Conservation (phyloP, 257 asterid species). For the Penstemon barbatus region DNA sequence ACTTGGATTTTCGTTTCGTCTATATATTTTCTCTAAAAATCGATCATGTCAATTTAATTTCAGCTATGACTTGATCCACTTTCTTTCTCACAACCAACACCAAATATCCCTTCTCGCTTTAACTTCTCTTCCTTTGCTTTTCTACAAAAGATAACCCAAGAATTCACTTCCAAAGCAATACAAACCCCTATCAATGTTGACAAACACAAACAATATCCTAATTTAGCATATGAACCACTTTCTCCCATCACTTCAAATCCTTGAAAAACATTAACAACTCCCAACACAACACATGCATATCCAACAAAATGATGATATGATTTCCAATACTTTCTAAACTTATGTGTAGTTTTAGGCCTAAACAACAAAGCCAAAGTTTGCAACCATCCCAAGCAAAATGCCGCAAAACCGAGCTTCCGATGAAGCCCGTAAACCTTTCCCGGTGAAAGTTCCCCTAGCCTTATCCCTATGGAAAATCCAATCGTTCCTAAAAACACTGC, state of each 20-base stretch:
- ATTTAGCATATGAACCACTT: constrained; percentile 43
- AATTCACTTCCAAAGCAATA: constrained; percentile 82
- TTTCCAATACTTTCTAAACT: constrained; percentile 84
- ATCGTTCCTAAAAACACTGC: constrained; percentile 65
- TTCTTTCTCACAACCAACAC: constrained; percentile 48
- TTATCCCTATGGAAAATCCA: constrained; percentile 73
- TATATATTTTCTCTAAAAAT: not conserved
- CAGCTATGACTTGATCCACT: constrained; percentile 52
- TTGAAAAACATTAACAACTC: constrained; percentile 77
- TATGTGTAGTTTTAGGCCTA: constrained; percentile 80
- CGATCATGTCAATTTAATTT: not conserved
- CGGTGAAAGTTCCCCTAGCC: constrained; percentile 70
- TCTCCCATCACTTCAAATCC: constrained; percentile 85
- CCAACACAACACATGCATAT: constrained; percentile 76
- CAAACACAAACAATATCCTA: constrained; percentile 68
- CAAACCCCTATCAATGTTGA: constrained; percentile 69
- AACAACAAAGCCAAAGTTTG: constrained; percentile 80
- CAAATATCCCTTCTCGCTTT: constrained; percentile 77
- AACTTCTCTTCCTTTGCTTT: constrained; percentile 81
- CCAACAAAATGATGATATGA: constrained; percentile 95
- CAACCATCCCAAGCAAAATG: constrained; percentile 75
- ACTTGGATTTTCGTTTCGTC: not conserved
- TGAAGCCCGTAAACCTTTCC: constrained; percentile 68
- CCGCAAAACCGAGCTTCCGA: constrained; percentile 73
- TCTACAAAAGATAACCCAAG: constrained; percentile 90